A percentile compares a stretch with the other conserved stretches of the same genome.
These are phyloP conservation scores for Aspergillus affinis DNA, from an alignment of 495 filamentous ascomycete species.

Conservation along the genomic window DNA sequence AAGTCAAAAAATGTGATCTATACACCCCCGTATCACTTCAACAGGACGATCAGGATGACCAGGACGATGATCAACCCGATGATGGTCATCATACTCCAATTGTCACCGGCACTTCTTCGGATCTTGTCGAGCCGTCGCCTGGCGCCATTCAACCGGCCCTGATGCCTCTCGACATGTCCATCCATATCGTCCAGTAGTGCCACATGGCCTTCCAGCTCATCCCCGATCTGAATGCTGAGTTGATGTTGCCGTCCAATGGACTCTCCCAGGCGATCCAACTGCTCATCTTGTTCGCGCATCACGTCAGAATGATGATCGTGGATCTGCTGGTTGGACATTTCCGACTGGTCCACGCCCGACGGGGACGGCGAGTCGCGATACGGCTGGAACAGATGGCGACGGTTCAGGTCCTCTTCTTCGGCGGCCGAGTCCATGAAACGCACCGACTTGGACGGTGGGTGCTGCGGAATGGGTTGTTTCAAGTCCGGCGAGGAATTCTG, in stretches of 20 bases:
- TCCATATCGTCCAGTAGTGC: conserved; percentile 88
- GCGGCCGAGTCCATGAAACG: conserved; percentile 76
- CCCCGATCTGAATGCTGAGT: conserved; percentile 91
- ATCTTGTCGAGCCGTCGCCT: conserved; percentile 67
- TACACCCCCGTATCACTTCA: conserved; percentile 55
- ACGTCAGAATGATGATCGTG: conserved; percentile 79
- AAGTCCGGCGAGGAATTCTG: conserved; percentile 40
- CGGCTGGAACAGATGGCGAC: conserved; percentile 60
- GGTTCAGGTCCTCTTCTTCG: conserved; percentile 52
- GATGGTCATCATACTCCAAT: conserved; percentile 77
- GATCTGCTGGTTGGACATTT: conserved; percentile 80
- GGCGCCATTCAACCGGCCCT: conserved; percentile 70
- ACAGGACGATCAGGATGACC: conserved; percentile 72
- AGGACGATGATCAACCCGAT: conserved; percentile 72
- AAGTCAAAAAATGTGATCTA: too few relatives aligned
- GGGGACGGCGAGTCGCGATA: conserved; percentile 63
- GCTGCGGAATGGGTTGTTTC: conserved; percentile 49
- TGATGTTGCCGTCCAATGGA: conserved; percentile 91
- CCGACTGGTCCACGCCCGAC: conserved; percentile 60
- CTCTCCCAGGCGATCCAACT: conserved; percentile 80
- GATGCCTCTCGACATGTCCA: conserved; percentile 76
- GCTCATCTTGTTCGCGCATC: conserved; percentile 84
- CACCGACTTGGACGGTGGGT: conserved; percentile 71
- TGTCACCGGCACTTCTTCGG: conserved; percentile 70
- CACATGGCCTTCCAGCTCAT: conserved; percentile 91